These are phyloP conservation scores for Stromatinia cepivora DNA, from an alignment of 2,329 filamentous ascomycete genomes.

Conservation along the genomic window DNA sequence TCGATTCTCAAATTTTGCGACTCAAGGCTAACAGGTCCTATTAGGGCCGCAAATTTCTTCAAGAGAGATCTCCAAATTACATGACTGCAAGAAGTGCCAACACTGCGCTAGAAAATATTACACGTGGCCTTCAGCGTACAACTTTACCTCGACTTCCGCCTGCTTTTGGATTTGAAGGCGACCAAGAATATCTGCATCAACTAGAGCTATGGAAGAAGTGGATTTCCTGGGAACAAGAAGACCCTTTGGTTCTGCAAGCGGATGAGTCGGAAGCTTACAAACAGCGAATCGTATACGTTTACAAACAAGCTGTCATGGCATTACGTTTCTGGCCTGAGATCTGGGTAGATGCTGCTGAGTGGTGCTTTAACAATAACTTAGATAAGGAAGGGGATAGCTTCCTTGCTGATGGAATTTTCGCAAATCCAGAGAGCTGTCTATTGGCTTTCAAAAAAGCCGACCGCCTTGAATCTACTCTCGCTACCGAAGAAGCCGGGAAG, in stretches of 20 bases:
- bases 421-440: slow-evolving; percentile 91
- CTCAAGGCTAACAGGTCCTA: slow-evolving; percentile 28
- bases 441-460: slow-evolving; percentile 89
- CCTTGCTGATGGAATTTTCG: slow-evolving; percentile 76
- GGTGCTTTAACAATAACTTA: slow-evolving; percentile 79
- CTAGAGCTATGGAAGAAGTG: slow-evolving; percentile 89
- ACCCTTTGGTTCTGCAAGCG: slow-evolving; percentile 80
- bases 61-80: slow-evolving; percentile 88
- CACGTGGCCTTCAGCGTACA: slow-evolving; percentile 70
- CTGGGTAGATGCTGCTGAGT: slow-evolving; percentile 93
- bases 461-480: slow-evolving; percentile 75
- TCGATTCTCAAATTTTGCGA: neutral
- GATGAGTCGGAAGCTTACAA: slow-evolving; percentile 77
- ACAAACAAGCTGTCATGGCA: slow-evolving; percentile 91
- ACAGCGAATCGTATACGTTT: slow-evolving; percentile 81
- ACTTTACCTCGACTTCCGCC: slow-evolving; percentile 82
- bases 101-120: slow-evolving; percentile 87
- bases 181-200: slow-evolving; percentile 80
- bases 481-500: slow-evolving; percentile 74
- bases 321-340: slow-evolving; percentile 93
- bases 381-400: slow-evolving; percentile 66
- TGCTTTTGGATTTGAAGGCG: slow-evolving; percentile 80
- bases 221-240: slow-evolving; percentile 93
- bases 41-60: slow-evolving; percentile 90
- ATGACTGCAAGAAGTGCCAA: slow-evolving; percentile 94